A percentile compares a stretch with the other conserved stretches of the same genome.
These are phyloP conservation scores for Chaetomium cochliodes DNA, from an alignment of 495 filamentous ascomycete species.

Conservation along the genomic window DNA sequence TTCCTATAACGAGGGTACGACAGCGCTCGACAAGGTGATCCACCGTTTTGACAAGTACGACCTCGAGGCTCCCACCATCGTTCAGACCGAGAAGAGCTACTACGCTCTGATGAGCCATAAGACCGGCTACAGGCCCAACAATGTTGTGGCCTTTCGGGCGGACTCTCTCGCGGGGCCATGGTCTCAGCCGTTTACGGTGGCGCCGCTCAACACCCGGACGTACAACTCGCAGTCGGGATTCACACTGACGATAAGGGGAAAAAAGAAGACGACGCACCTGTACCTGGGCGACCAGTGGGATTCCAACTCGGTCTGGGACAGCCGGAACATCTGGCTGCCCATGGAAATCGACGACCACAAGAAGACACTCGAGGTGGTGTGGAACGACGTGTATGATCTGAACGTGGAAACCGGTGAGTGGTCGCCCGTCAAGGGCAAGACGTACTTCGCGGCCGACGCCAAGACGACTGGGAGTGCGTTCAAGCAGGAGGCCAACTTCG, in stretches of 20 bases:
- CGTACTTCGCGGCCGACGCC: conserved; percentile 43
- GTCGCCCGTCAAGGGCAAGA: conserved; percentile 41
- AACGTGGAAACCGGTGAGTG: conserved; percentile 49
- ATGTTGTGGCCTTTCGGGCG: conserved; percentile 48
- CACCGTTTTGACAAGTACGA: conserved; percentile 49
- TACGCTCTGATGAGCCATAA: conserved; percentile 50
- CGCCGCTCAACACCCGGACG: conserved; percentile 49
- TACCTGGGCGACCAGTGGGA: conserved; percentile 57
- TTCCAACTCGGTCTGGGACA: conserved; percentile 52
- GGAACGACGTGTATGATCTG: conserved; percentile 48
- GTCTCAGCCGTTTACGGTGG: conserved; percentile 51
- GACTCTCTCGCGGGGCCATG: conserved; percentile 51
- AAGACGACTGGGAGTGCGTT: conserved; percentile 44
- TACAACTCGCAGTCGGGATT: conserved; percentile 56
- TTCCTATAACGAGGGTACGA: conserved; percentile 40
- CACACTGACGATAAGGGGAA: conserved; percentile 45
- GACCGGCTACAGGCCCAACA: conserved; percentile 50
- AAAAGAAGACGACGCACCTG: conserved; percentile 49
- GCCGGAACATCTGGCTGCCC: conserved; percentile 54
- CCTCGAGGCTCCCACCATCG: conserved; percentile 46
- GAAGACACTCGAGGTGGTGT: conserved; percentile 41
- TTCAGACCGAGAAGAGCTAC: conserved; percentile 47
- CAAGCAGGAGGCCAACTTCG: conserved; percentile 54
- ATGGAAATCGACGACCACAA: conserved; percentile 42
- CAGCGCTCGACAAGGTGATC: conserved; percentile 39